Conservation (phyloP, 306 rosid genomes). For the Purshia tridentata region DNA sequence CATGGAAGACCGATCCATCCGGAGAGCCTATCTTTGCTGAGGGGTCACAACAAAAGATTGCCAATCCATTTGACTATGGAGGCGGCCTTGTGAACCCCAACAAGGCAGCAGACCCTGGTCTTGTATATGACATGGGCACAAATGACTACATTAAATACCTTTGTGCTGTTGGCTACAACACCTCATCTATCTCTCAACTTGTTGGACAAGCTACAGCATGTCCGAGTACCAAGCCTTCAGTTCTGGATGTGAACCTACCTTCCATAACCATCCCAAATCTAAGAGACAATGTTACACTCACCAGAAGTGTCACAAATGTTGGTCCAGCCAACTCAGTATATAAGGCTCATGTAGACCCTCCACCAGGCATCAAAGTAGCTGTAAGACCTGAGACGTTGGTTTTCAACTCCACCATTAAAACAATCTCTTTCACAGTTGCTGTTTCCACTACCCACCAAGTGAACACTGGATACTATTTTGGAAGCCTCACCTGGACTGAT, state of each 20-base stretch:
- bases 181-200: conserved; percentile 25
- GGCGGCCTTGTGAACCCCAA: conserved; percentile 45
- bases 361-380: conserved; percentile 28
- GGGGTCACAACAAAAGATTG: conserved; percentile 34
- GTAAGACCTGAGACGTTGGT: conserved; percentile 34
- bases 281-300: conserved; percentile 21
- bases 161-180: conserved; percentile 34
- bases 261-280: conserved; percentile 40
- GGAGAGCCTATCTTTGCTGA: conserved; percentile 50
- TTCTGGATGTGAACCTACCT: conserved; percentile 40
- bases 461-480: conserved; percentile 39
- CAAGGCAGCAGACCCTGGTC: conserved; percentile 48
- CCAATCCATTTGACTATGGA: conserved; percentile 47
- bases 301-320: conserved; percentile 47
- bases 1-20: conserved; percentile 44
- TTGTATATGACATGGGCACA: conserved; percentile 38
- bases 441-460: conserved; percentile 28
- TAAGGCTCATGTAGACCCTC: conserved; percentile 34
- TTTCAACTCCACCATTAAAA: conserved; percentile 33
- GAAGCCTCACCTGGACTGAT: conserved; percentile 47
- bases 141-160: conserved; percentile 40
- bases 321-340: conserved; percentile 31
- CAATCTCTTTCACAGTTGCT: conserved; percentile 33
- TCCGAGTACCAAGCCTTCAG: conserved; percentile 23
- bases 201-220: conserved; percentile 19